phyloP scores from a whole-genome alignment of 2,329 filamentous ascomycete genomes.

The Alternaria sp. region DNA sequence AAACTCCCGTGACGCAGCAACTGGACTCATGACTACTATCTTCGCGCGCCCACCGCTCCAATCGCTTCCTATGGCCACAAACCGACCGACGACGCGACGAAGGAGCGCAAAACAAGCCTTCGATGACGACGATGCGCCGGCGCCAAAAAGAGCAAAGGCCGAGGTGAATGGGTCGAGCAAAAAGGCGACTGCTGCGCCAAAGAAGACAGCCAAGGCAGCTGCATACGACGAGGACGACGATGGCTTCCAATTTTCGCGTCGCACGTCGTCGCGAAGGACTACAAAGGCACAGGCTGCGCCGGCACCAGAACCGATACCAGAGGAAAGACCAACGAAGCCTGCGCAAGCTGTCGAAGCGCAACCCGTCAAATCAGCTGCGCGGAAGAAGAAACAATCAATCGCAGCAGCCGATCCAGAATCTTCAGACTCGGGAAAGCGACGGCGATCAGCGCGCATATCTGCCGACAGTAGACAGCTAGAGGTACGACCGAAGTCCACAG shows the following conservation, averaged over 20 bases:
- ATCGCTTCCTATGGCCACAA: constrained; percentile 58
- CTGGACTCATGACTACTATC: constrained; percentile 48
- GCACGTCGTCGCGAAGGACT: constrained; percentile 45
- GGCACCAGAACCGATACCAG: constrained; percentile 41
- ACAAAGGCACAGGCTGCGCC: constrained; percentile 46
- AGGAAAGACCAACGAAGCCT: constrained; percentile 37
- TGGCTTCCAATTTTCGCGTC: constrained; percentile 58
- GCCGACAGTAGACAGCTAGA: constrained; percentile 51
- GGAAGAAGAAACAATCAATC: constrained; percentile 41
- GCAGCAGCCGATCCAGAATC: constrained; percentile 31
- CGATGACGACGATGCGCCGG: constrained; percentile 56
- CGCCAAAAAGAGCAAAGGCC: constrained; percentile 53
- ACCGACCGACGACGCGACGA: constrained; percentile 54
- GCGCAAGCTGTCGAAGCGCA: constrained; percentile 20
- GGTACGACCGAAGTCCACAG: constrained; percentile 33
- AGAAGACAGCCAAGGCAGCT: constrained; percentile 50
- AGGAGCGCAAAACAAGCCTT: constrained; percentile 56
- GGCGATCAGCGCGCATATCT: constrained; percentile 58
- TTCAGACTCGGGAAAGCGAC: constrained; percentile 44
- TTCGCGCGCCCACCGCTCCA: constrained; percentile 54
- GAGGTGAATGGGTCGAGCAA: constrained; percentile 51
- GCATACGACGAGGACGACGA: constrained; percentile 59
- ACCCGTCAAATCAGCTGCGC: constrained; percentile 24
- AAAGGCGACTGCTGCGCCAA: constrained; percentile 45
- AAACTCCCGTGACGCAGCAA: constrained; percentile 32